phyloP scores from a whole-genome alignment of 176 grass and related monocot genomes.

The Carex cristatella region DNA sequence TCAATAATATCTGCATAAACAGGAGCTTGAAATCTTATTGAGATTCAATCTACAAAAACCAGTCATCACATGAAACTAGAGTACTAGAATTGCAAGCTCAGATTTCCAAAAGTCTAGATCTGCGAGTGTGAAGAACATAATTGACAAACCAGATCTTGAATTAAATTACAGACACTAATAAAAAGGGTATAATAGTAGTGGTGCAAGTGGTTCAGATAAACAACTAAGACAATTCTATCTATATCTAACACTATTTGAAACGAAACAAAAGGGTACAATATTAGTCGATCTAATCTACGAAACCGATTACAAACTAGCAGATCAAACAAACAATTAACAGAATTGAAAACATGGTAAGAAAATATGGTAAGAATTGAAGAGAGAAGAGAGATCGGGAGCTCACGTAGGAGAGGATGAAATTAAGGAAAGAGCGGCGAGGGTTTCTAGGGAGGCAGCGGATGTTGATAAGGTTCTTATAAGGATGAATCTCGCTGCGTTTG shows the following conservation, averaged over 20 bases:
- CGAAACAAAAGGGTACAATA: neutral
- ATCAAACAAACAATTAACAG: neutral
- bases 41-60: neutral
- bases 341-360: no score
- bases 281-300: neutral
- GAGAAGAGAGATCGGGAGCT: neutral
- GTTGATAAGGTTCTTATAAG: neutral
- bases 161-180: neutral
- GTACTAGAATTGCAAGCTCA: neutral
- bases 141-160: neutral
- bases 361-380: neutral
- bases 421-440: constrained; percentile 2
- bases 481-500: neutral
- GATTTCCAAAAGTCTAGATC: neutral
- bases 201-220: neutral
- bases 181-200: neutral
- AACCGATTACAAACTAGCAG: no score
- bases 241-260: neutral
- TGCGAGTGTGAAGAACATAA: neutral
- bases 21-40: neutral
- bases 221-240: neutral
- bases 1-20: neutral
- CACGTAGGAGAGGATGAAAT: neutral
- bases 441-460: neutral
- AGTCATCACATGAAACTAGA: neutral